Conservation (phyloP, 768 basidiomycete species). For the Pholiota conissans region DNA sequence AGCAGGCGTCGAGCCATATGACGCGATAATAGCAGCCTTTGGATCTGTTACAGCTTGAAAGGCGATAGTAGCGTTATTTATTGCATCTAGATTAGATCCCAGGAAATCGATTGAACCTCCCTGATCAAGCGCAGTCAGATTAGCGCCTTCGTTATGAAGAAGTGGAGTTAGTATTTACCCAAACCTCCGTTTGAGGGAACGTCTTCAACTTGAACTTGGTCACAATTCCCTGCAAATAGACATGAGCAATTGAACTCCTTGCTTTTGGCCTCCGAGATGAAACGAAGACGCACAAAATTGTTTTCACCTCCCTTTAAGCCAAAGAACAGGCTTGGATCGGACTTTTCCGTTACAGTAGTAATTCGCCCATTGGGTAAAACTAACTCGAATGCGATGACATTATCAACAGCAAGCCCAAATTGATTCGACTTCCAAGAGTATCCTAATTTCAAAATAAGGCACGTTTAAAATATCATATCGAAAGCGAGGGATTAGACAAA, state of each 20-base stretch:
- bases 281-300: slow-evolving; percentile 43
- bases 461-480: slow-evolving; percentile 1
- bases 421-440: slow-evolving; percentile 67
- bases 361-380: slow-evolving; percentile 54
- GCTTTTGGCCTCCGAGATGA: background rate
- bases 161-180: slow-evolving; percentile 39
- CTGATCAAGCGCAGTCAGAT: background rate
- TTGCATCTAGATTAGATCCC: background rate
- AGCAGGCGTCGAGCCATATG: background rate
- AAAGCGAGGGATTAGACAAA: background rate
- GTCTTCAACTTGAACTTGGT: slow-evolving; percentile 57
- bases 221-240: slow-evolving; percentile 47
- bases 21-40: slow-evolving; percentile 21
- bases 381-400: slow-evolving; percentile 49
- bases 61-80: slow-evolving; percentile 3
- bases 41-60: slow-evolving; percentile 10
- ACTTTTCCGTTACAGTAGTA: slow-evolving; percentile 28
- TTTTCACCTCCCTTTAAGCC: slow-evolving; percentile 60
- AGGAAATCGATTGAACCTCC: slow-evolving; percentile 4
- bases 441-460: slow-evolving; percentile 44
- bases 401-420: slow-evolving; percentile 56
- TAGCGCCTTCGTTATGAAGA: background rate
- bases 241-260: background rate
- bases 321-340: slow-evolving; percentile 40
- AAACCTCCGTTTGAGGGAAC: slow-evolving; percentile 55